Evolutionary conservation across 1,284 basidiomycete species (phyloP).

Genomic region (Pseudozyma sp.): DNA sequence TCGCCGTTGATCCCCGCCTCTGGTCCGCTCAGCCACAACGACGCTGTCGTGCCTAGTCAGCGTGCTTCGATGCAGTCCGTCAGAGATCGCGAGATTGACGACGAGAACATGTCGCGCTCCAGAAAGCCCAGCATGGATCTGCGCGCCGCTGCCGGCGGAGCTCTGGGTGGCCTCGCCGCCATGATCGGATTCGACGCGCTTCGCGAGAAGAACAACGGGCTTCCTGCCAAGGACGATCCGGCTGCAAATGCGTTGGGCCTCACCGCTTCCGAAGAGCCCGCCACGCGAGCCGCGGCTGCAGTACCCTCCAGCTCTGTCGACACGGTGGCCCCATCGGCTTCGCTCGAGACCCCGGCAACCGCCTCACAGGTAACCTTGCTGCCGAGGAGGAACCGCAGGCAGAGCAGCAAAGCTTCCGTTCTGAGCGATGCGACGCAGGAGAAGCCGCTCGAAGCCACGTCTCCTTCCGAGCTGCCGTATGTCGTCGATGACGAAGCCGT

Average conservation of each 20-base stretch:
- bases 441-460: slow-evolving; percentile 1
- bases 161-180: slow-evolving; percentile 47
- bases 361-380: slow-evolving; percentile 19
- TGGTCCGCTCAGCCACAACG: slow-evolving; percentile 52
- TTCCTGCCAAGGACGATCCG: slow-evolving; percentile 38
- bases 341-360: slow-evolving; percentile 4
- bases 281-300: slow-evolving; percentile 13
- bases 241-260: slow-evolving; percentile 21
- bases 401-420: slow-evolving; percentile 24
- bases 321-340: slow-evolving; percentile 11
- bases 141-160: slow-evolving; percentile 47
- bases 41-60: slow-evolving; percentile 44
- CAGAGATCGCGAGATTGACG: slow-evolving; percentile 43
- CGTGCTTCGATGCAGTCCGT: slow-evolving; percentile 45
- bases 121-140: slow-evolving; percentile 46
- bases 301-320: slow-evolving; percentile 25
- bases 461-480: slow-evolving; percentile 44
- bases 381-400: slow-evolving; percentile 23
- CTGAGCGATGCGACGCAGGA: slow-evolving; percentile 9
- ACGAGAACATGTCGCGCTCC: slow-evolving; percentile 34
- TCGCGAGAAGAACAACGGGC: slow-evolving; percentile 40
- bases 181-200: slow-evolving; percentile 52
- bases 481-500: slow-evolving; percentile 26
- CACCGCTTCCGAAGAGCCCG: slow-evolving; percentile 7
- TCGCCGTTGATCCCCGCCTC: slow-evolving; percentile 49